These are phyloP conservation scores for Colletotrichum liriopes DNA, from an alignment of 2,329 filamentous ascomycete species.

Conservation along the genomic window DNA sequence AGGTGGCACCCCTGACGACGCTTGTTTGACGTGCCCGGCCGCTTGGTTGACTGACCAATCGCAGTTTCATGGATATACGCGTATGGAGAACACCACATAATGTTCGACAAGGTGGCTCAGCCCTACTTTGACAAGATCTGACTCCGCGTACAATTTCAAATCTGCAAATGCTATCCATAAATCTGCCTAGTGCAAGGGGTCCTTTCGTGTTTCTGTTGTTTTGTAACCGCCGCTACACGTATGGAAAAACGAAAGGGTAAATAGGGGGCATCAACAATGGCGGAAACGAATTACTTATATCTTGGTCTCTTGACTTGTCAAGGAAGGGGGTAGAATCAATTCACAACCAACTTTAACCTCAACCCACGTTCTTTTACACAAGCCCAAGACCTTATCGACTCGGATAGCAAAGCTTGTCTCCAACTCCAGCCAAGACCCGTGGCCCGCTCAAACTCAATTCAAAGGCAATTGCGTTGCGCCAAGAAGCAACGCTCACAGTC, in stretches of 20 bases:
- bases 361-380: neutral
- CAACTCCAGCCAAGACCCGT: neutral
- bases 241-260: constrained; percentile 23
- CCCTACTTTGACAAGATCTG: constrained; percentile 6
- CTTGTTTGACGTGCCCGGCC: neutral
- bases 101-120: constrained; percentile 25
- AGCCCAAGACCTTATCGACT: neutral
- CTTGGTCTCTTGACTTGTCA: neutral
- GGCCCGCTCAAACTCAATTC: neutral
- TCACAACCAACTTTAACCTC: neutral
- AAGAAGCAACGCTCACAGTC: neutral
- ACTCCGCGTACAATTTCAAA: constrained; percentile 37
- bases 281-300: constrained; percentile 6
- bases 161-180: constrained; percentile 24
- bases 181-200: constrained; percentile 2
- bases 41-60: neutral
- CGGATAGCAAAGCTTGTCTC: neutral
- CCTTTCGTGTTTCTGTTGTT: constrained; percentile 6
- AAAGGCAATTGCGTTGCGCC: neutral
- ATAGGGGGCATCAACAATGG: neutral
- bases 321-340: neutral
- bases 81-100: constrained; percentile 14
- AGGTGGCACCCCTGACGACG: neutral
- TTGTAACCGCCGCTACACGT: constrained; percentile 11
- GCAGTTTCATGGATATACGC: constrained; percentile 9